Conservation (phyloP, 2,329 filamentous ascomycete species). For the Aspergillus sp. region DNA sequence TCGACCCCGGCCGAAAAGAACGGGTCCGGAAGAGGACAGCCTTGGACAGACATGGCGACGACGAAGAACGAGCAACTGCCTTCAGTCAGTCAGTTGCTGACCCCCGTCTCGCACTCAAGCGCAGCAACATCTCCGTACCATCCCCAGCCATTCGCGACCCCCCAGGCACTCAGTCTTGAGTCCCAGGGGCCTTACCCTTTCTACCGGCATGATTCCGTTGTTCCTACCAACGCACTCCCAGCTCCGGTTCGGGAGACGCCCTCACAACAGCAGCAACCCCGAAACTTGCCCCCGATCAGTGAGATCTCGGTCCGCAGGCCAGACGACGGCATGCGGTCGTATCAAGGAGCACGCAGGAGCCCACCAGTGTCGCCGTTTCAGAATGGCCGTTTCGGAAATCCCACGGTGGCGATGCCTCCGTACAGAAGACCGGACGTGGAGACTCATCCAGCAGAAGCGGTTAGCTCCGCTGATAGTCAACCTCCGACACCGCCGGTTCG, state of each 20-base stretch:
- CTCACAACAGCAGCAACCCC: slow-evolving; percentile 4
- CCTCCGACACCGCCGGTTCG: slow-evolving; percentile 13
- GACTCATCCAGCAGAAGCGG: slow-evolving; percentile 2
- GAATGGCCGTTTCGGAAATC: slow-evolving; percentile 9
- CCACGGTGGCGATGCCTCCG: slow-evolving; percentile 9
- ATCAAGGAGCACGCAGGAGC: slow-evolving; percentile 13
- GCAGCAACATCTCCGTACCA: slow-evolving; percentile 22
- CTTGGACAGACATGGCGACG: slow-evolving; percentile 6
- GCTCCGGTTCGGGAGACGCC: not conserved
- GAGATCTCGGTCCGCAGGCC: slow-evolving; percentile 20
- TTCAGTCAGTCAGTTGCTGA: slow-evolving; percentile 34
- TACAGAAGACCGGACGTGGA: slow-evolving; percentile 11
- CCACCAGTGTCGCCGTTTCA: slow-evolving; percentile 12
- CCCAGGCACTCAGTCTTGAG: slow-evolving; percentile 9
- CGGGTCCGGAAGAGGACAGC: slow-evolving; percentile 12
- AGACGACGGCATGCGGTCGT: slow-evolving; percentile 12
- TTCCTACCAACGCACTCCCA: slow-evolving; percentile 7
- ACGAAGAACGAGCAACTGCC: slow-evolving; percentile 25
- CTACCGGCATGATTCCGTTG: slow-evolving; percentile 14
- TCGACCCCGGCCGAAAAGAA: slow-evolving; percentile 15
- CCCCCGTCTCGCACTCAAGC: slow-evolving; percentile 19
- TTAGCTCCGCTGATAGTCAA: slow-evolving; percentile 3
- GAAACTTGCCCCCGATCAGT: slow-evolving; percentile 23
- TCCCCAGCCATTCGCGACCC: slow-evolving; percentile 15
- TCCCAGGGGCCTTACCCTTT: slow-evolving; percentile 11